Base-by-base conservation (phyloP, 257 asterid species). In the Solanum pimpinellifolium region DNA sequence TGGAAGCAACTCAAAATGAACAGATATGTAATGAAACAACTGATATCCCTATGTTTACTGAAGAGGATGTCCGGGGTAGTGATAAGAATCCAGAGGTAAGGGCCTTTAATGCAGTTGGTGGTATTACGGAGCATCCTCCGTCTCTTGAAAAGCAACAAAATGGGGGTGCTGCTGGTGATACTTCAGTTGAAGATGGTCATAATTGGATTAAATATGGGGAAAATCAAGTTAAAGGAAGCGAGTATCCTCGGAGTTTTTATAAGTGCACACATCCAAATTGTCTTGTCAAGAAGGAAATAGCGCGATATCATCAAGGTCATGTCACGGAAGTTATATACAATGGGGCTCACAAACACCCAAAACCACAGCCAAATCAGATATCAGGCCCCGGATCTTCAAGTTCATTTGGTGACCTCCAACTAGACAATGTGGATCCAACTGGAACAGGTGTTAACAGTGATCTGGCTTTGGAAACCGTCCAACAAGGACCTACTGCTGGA, bases 201-300 rank as follows among this genome's bases (percentile, higher is more conserved):
- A 94, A 92, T 76, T 96, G 98, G 98, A 90, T 95, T 87, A 94
- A 96, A 83, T 96, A 96, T 39, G 99, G 98, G 75, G 98, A 96
- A 88, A 96, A 96, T 78, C 98, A 94, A 62, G 98, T 93, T 23
- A 94, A 93, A 87, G 97, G 98, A 49, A 94, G 98, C 11, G 94
- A 92, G 86, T 96, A 85, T 90, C 98, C 99, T 14, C 91, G 97
- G 39, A 95, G 97, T 85, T 96, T 95, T 88, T 96, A 91, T 91
- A 95, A 95, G 94, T 96, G 99, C 91, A 92, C 96, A 3, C 91
- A 94, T 88, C 89, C 87, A 66, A 90, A 88, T 42, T 96, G 99
- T 84, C 93, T 92, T 0, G 94, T 93, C 82, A 96, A 95, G 98
- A 96, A 95, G 88, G 93, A 94, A 86, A 95, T 94, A 16, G 96